Evolutionary conservation across 2,329 filamentous ascomycete species (phyloP).

Genomic region (Claviceps africana): DNA sequence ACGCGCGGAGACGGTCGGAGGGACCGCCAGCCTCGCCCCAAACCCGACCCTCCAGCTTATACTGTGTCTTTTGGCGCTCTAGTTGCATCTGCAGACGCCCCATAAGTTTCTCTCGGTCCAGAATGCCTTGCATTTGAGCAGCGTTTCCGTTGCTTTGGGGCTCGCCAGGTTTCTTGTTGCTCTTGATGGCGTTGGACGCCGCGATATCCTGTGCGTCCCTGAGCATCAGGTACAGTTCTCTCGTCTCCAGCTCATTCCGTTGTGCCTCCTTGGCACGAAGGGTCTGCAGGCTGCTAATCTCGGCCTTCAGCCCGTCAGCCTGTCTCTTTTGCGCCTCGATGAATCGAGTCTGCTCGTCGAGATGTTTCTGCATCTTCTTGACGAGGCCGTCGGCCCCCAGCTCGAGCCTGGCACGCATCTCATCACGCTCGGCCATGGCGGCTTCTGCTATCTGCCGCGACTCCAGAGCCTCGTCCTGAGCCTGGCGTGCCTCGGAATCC

Average conservation of each 20-base stretch:
- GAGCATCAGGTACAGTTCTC: constrained; percentile 96
- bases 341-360: constrained; percentile 84
- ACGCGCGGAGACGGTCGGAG: constrained; percentile 78
- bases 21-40: constrained; percentile 75
- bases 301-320: constrained; percentile 75
- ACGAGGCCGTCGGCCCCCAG: constrained; percentile 88
- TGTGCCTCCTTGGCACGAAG: constrained; percentile 82
- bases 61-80: constrained; percentile 93
- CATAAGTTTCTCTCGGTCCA: constrained; percentile 87
- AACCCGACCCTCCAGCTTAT: constrained; percentile 85
- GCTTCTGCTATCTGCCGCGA: constrained; percentile 87
- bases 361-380: constrained; percentile 78
- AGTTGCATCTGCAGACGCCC: constrained; percentile 88
- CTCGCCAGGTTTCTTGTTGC: constrained; percentile 28
- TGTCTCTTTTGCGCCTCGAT: constrained; percentile 82
- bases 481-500: constrained; percentile 84
- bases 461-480: constrained; percentile 81
- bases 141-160: constrained; percentile 51
- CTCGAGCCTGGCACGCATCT: constrained; percentile 78
- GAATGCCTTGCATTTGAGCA: constrained; percentile 73
- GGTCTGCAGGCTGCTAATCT: constrained; percentile 74
- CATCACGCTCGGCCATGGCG: constrained; percentile 90
- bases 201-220: constrained; percentile 93
- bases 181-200: constrained; percentile 61
- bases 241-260: constrained; percentile 86